Evolutionary conservation across 2,329 filamentous ascomycete genomes (phyloP), one percentile per base, ranked within the genome.

Genomic region (Penicillium sp.): DNA sequence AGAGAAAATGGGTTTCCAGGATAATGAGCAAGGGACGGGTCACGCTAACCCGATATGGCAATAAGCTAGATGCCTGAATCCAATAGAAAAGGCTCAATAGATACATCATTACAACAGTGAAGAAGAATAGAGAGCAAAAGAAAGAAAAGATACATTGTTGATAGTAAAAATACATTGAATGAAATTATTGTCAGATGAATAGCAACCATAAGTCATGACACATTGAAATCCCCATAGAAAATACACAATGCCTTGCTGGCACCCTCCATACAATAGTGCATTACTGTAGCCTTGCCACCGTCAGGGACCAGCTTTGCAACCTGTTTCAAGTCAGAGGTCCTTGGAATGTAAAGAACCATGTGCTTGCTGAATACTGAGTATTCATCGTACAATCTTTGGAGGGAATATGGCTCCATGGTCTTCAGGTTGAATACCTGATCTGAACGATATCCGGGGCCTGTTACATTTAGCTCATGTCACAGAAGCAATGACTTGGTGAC

Each of bases 241-340:
- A 81, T 79, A 72, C 83, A 86, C 29, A 87, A 69, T 22, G 83
- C 84, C 75, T 97, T 97, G 73, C 92, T 97, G 7, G 89, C 89
- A 13, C 92, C 91, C 65, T 89, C 82, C 78, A 96, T 90, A 69
- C 92, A 96, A 71, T 97, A 97, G 76, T 99, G 94, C 47, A 90
- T 85, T 26, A 93, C 86, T 43, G 88, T 85, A 18, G 90, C 79
- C 74, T 88, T 89, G 54, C 78, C 69, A 2, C 73, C 77, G 5
- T 76, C 72, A 3, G 74, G 68, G 2, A 76, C 75, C 11, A 76
- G 75, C 2, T 76, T 80, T 4, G 90, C 89, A 59, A 96, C 81
- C 73, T 96, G 92, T 49, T 86, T 82, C 50, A 96, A 72, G 71
- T 96, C 87, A 59, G 90, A 93, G 1, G 88, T 94, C 57, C 95